Evolutionary conservation across 2,329 filamentous ascomycete species (phyloP).

Genomic region (Metarhizium album): DNA sequence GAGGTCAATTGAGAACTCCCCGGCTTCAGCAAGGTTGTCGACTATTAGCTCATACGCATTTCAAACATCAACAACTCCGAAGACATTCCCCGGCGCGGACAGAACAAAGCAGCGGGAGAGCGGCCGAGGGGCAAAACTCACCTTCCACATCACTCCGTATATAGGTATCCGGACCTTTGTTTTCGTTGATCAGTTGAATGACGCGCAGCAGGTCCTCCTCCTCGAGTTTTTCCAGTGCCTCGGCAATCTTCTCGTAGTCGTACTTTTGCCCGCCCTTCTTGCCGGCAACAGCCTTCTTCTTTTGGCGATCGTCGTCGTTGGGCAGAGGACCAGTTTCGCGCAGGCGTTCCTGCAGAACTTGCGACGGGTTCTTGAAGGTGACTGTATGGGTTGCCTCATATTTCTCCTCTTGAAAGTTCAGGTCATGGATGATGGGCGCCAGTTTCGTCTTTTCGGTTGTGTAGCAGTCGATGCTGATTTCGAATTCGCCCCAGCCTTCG

Average conservation of each 20-base stretch:
- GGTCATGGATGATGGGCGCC: slow-evolving; percentile 64
- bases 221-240: slow-evolving; percentile 75
- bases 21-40: slow-evolving; percentile 44
- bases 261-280: slow-evolving; percentile 68
- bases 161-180: slow-evolving; percentile 89
- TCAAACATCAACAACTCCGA: slow-evolving; percentile 20
- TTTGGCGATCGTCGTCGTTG: slow-evolving; percentile 51
- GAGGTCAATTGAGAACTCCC: slow-evolving; percentile 95
- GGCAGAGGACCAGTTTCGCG: slow-evolving; percentile 80
- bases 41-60: slow-evolving; percentile 21
- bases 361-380: slow-evolving; percentile 86
- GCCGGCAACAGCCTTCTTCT: slow-evolving; percentile 52
- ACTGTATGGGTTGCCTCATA: slow-evolving; percentile 79
- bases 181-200: slow-evolving; percentile 96
- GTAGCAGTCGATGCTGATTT: slow-evolving; percentile 77
- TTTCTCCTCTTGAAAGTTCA: slow-evolving; percentile 73
- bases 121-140: slow-evolving; percentile 34
- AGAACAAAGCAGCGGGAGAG: slow-evolving; percentile 6
- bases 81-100: slow-evolving; percentile 5
- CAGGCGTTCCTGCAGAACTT: slow-evolving; percentile 67
- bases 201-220: slow-evolving; percentile 93
- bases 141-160: slow-evolving; percentile 95
- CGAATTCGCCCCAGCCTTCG: slow-evolving; percentile 98
- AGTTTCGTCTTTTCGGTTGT: slow-evolving; percentile 82
- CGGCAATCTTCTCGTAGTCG: slow-evolving; percentile 95